These are phyloP conservation scores for Blastobotrys parvus DNA, from an alignment of 805 yeast species.

Conservation along the genomic window DNA sequence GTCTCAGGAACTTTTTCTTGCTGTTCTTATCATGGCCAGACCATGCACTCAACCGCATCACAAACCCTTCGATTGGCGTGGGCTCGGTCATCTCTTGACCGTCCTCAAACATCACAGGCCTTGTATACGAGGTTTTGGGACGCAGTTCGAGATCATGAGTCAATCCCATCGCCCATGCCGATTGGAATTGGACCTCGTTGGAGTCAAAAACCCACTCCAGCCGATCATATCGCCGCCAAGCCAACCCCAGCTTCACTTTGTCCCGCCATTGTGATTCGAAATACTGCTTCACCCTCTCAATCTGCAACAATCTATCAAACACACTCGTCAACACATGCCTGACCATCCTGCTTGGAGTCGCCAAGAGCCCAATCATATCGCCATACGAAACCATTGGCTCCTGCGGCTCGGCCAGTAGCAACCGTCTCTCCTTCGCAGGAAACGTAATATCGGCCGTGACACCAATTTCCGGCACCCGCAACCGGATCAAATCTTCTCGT, in stretches of 20 bases:
- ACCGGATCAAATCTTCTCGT: constrained; percentile 24
- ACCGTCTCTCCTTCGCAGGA: constrained; percentile 29
- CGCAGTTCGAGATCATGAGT: constrained; percentile 58
- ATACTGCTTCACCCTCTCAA: constrained; percentile 10
- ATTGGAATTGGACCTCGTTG: constrained; percentile 34
- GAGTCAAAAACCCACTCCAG: constrained; percentile 59
- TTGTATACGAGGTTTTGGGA: constrained; percentile 24
- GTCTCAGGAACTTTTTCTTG: constrained; percentile 37
- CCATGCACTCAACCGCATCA: constrained; percentile 47
- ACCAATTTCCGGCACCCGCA: constrained; percentile 41
- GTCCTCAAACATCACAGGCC: constrained; percentile 15
- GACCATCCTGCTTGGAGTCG: constrained; percentile 11
- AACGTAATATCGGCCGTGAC: constrained; percentile 38
- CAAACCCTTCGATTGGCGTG: constrained; percentile 71
- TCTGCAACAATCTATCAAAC: constrained; percentile 25
- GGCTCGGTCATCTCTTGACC: constrained; percentile 45
- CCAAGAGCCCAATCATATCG: constrained; percentile 3
- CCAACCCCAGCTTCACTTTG: constrained; percentile 38
- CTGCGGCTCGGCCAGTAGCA: constrained; percentile 3
- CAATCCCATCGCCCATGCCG: constrained; percentile 35
- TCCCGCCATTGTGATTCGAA: constrained; percentile 11
- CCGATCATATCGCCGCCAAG: constrained; percentile 63
- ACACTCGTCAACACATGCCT: constrained; percentile 33
- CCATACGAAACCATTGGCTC: constrained; percentile 4
- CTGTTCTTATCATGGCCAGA: constrained; percentile 34